Base-by-base conservation (phyloP, 306 rosid genomes). In the Pyrus pyrifolia region DNA sequence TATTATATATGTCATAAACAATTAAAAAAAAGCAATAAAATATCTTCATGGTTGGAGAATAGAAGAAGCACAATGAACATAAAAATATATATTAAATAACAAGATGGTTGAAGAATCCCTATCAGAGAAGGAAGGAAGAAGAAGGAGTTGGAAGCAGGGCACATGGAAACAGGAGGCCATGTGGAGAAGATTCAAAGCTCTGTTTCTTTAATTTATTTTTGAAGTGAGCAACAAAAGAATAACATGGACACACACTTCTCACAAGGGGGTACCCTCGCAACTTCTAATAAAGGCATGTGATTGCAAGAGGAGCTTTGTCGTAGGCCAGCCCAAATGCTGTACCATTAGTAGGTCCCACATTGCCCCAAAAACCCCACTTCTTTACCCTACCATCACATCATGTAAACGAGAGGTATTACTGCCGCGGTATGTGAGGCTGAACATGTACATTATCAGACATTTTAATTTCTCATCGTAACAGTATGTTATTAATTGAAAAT, bases 141-240 rank as follows among this genome's bases (percentile, higher is more conserved):
- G 42, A 44, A 52, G 76, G 23, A 15, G 79, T 10, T 27, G 87
- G 86, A 81, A 79, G 84, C 86, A 85, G 64, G 85, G 91, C 93
- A 91, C 97, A 89, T 91, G 97, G 97, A 87, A 85, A 74, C 89
- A 86, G 89, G 60, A 80, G 81, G 79, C 86, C 97, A 91, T 89
- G 95, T 86, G 97, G 88, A 80, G 90, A 88, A 88, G 93, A 89
- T 88, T 86, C 93, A 85, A 84, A 85, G 79, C 79, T 88, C 83
- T 79, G 81, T 80, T 66, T 79, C 35, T 71, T 76, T 25, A 8
- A 38, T 65, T 73, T 3, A 12, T 19, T 45, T 71, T 68, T 74
- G 31, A 53, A 61, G 53, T 59, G 79, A 82, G 82, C 73, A 87
- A 79, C 88, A 83, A 85, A 51, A 79, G 84, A 88, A 84, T 77